Conservation (phyloP, 2,329 filamentous ascomycete genomes). For the Westerdykella aurantiaca region DNA sequence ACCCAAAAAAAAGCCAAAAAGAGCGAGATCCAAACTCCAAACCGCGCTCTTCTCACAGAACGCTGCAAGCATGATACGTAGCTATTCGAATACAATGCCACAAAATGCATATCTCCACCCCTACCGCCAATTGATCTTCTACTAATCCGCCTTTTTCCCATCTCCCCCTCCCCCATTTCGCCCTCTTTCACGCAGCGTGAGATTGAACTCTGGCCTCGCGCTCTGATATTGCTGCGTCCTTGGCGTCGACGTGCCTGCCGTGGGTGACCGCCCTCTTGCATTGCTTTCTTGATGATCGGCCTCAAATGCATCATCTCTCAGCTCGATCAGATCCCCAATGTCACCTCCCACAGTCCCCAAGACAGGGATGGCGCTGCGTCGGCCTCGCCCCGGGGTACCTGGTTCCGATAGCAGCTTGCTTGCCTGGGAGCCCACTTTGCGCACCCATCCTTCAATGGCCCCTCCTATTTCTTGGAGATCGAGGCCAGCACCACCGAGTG, state of each 20-base stretch:
- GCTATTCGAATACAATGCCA: not conserved
- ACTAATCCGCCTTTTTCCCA: constrained; percentile 25
- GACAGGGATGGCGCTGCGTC: constrained; percentile 28
- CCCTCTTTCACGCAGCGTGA: constrained; percentile 24
- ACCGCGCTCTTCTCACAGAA: not conserved
- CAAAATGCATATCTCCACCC: not conserved
- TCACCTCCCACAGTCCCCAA: constrained; percentile 42
- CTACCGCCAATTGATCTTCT: too few species aligned
- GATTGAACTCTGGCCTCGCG: constrained; percentile 26
- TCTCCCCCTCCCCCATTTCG: constrained; percentile 13
- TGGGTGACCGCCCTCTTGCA: constrained; percentile 20
- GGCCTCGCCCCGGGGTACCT: constrained; percentile 25
- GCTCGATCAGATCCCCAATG: constrained; percentile 63
- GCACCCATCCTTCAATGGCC: constrained; percentile 83
- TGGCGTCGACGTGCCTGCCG: constrained; percentile 11
- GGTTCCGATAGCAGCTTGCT: constrained; percentile 33
- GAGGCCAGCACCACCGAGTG: constrained; percentile 29
- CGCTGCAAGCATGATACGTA: not conserved
- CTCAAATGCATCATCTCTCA: constrained; percentile 54
- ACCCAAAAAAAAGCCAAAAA: too few species aligned
- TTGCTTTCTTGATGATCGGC: constrained; percentile 29
- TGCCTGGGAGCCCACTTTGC: constrained; percentile 68
- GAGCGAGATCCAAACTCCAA: too few species aligned
- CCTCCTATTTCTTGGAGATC: constrained; percentile 77
- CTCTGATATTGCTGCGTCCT: constrained; percentile 27